These are phyloP conservation scores for Trametes meyenii DNA, from an alignment of 768 basidiomycete species.

Conservation along the genomic window DNA sequence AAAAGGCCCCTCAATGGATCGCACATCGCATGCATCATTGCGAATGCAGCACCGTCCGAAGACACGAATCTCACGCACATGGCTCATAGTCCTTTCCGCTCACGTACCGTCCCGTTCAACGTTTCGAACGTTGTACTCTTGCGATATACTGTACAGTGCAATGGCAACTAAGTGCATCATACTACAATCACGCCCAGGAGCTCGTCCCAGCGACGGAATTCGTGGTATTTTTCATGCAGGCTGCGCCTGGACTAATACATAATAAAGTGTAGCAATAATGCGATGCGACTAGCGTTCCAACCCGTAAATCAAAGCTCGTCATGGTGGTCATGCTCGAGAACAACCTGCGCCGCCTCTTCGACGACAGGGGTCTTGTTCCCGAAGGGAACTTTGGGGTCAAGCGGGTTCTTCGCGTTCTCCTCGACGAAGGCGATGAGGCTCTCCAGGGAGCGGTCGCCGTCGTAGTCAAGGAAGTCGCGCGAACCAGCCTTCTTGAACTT, in stretches of 20 bases:
- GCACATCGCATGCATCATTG: slow-evolving; percentile 1
- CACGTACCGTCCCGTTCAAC: no score
- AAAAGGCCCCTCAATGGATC: slow-evolving; percentile 8
- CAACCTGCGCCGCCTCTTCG: slow-evolving; percentile 27
- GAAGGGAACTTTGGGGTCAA: slow-evolving; percentile 43
- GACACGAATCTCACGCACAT: no score
- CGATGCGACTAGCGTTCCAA: neutral
- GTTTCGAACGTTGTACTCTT: no score
- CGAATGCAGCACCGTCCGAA: neutral
- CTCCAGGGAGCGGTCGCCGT: slow-evolving; percentile 90
- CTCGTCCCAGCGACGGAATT: neutral
- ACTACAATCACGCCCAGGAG: neutral
- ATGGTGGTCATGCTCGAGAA: slow-evolving; percentile 31
- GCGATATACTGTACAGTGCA: no score
- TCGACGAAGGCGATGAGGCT: slow-evolving; percentile 83
- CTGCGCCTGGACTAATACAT: slow-evolving; percentile 17
- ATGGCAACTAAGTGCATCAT: no score
- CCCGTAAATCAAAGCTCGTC: slow-evolving; percentile 30
- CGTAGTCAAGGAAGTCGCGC: slow-evolving; percentile 87
- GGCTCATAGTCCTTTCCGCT: no score
- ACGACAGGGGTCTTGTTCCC: slow-evolving; percentile 26
- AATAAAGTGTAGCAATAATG: slow-evolving; percentile 19
- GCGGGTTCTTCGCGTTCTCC: slow-evolving; percentile 75
- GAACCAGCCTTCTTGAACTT: slow-evolving; percentile 95
- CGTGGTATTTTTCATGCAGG: slow-evolving; percentile 11